Evolutionary conservation across 352 stramenopile genomes (phyloP), one percentile per base, ranked within the genome.

Genomic region (Phytopythium cucurbitacearum): DNA sequence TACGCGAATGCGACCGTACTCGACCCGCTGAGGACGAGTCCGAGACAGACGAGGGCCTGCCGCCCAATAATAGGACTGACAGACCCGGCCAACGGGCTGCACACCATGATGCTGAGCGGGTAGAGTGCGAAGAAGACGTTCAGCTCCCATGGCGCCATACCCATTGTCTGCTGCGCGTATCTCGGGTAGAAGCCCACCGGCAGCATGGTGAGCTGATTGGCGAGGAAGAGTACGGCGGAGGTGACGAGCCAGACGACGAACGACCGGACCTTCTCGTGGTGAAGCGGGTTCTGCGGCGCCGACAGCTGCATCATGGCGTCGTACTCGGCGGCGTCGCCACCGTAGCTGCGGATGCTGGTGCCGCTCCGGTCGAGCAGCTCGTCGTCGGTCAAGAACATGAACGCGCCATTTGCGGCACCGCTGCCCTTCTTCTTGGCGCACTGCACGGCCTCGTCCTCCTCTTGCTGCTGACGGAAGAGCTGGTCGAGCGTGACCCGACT

Each of bases 51-150:
- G 57, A 87, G 63, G n/a, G 71, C 83, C 53, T 90, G 74, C 0
- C 74, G 72, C 12, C 79, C 79, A 5, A 87, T 48, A 4, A 53
- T 55, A 6, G 68, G 68, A 32, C 70, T 84, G 12, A 71, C 59
- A 7, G 61, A 61, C 0, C 74, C 78, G 9, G 76, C 74, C 33
- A 86, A 55, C 5, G 79, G 79, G 35, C 79, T 87, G 55, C 72
- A 82, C 52, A 84, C 35, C 79, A 90, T 90, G 71, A 87, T 80
- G 47, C 76, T 87, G 15, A 90, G 62, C 41, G 79, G 79, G 54
- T 87, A 90, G 34, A 87, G 58, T 21, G 79, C 74, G 59, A 90
- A 90, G 64, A 90, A 85, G 60, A 85, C 41, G 46, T 73, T 82
- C 49, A 90, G 59, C 56, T 87, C 57, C 33, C 56, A 49, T 12